Percentiles rank a stretch among this genome's conserved stretches.
Evolutionary conservation across 306 rosid genomes (phyloP).

Genomic region (Inga laurina): DNA sequence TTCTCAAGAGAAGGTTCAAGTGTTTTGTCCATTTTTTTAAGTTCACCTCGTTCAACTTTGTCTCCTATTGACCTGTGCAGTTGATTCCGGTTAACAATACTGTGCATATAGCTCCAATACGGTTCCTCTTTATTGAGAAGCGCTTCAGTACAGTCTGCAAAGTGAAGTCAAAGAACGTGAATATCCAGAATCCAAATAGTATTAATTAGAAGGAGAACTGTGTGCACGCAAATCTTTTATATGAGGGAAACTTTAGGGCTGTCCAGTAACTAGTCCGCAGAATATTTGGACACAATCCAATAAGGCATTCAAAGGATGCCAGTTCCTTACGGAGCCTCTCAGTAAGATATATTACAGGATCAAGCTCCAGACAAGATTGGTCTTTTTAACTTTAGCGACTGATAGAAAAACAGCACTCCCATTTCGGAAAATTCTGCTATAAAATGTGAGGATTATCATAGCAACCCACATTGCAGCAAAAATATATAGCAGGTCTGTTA

Average conservation of each 20-base stretch:
- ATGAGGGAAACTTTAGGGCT: neutral
- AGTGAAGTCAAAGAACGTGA: neutral
- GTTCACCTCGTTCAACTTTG: constrained; percentile 47
- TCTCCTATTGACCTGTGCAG: constrained; percentile 51
- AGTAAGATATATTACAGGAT: constrained; percentile 6
- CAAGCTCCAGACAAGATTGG: constrained; percentile 10
- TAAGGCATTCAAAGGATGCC: constrained; percentile 15
- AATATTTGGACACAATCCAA: neutral
- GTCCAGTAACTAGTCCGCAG: constrained; percentile 2
- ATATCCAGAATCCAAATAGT: constrained; percentile 12
- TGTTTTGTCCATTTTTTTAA: constrained; percentile 36
- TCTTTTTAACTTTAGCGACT: neutral
- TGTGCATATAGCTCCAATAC: constrained; percentile 40
- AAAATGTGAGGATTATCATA: neutral
- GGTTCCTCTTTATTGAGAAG: constrained; percentile 49
- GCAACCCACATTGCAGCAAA: neutral
- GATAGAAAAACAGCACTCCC: neutral
- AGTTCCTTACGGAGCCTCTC: constrained; percentile 24
- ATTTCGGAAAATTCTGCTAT: neutral
- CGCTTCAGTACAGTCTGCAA: constrained; percentile 47
- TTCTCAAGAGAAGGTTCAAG: constrained; percentile 46
- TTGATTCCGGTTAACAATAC: constrained; percentile 53
- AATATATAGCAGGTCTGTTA: neutral
- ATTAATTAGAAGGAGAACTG: constrained; percentile 21
- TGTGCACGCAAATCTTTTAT: neutral